Base-by-base conservation (phyloP, 2,329 filamentous ascomycete species). In the Monosporascus sp. region DNA sequence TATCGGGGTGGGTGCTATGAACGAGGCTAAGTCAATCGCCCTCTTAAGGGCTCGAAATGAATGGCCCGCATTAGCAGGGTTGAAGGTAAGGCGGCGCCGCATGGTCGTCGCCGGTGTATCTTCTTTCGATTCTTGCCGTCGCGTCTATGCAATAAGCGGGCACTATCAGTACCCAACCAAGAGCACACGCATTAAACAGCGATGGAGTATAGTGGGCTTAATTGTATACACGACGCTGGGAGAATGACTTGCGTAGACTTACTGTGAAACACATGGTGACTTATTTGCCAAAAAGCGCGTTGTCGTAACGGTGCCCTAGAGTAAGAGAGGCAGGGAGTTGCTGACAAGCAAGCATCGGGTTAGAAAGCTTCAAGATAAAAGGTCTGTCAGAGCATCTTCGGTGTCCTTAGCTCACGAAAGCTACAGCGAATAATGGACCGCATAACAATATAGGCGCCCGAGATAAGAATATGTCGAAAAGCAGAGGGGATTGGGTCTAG, bases 21-120 rank as follows among this genome's bases (percentile, higher is more conserved):
- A 67, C 15, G 64, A 57, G 44, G 60, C 61, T 45, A 69, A 46
- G 38, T 65, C 62, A 38, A 67, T 62, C 22, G 67, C 67, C 27
- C 67, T 59, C 54, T 66, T 67, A 15, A 69, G 63, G 7, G 62
- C 60, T 49, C 59, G 62, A 1, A 69, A 60, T 20, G 65, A 62
- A 54, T 68, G 62, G 36, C 62, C 64, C 37, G 64, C 63, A 55
- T 64, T 56, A 24, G 57, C 58, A 43, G 62, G 52, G 46, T 64
- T 66, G 39, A 66, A 39, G 25, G 66, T 67, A 36, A 64, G 61
- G 48, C 62, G 65, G 37, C 65, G 65, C 11, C 56, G 60, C 14
- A 67, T 45, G 36, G 61, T 55, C 22, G 50, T 50, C 37, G 54
- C 31, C 9, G 5, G 9, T 35, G 31, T 5, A 2, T 11, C 11